Conservation (phyloP, 139 green algal species). For the Eudorina sp. region DNA sequence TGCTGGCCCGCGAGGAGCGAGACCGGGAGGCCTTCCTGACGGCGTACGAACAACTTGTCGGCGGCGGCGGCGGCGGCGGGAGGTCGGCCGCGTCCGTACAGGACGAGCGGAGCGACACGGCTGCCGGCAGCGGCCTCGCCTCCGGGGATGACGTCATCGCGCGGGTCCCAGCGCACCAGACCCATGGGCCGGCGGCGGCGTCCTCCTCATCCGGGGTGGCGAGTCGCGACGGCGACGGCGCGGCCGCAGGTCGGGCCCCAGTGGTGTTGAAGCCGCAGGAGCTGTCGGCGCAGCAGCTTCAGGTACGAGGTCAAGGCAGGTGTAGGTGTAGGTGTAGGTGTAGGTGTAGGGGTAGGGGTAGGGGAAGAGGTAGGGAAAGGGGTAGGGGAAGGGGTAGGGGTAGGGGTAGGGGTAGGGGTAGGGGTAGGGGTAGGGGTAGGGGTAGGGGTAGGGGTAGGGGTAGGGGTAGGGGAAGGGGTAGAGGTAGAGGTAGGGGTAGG, state of each 20-base stretch:
- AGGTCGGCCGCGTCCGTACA: no score
- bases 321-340: no score
- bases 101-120: not conserved
- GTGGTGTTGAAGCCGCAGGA: conserved; percentile 18
- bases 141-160: not conserved
- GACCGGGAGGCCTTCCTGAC: not conserved
- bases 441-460: no score
- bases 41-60: not conserved
- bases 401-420: no score
- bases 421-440: no score
- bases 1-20: not conserved
- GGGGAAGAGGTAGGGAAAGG: no score
- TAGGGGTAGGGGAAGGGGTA: no score
- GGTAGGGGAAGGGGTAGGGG: no score
- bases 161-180: no score
- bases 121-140: not conserved
- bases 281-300: conserved; percentile 30
- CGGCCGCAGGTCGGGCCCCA: not conserved
- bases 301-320: no score
- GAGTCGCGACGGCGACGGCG: not conserved
- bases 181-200: not conserved
- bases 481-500: no score
- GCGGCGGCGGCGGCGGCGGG: not conserved
- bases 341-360: no score
- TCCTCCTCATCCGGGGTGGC: not conserved